Evolutionary conservation across 2,329 filamentous ascomycete species (phyloP), one percentile per base, ranked within the genome.

Genomic region (Lecanicillium sp.): DNA sequence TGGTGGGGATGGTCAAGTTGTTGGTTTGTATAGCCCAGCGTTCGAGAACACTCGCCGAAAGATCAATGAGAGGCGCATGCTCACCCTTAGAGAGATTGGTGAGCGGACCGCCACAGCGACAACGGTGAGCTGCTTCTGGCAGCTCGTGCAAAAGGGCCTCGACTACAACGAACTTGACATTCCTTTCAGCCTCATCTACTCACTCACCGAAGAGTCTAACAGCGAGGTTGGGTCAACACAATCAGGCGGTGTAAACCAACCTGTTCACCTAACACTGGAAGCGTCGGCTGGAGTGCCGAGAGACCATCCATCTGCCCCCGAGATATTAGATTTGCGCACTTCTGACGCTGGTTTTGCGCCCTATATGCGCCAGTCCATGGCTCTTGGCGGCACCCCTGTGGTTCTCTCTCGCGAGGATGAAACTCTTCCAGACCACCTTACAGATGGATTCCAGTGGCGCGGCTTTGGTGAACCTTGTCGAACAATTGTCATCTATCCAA

Each of bases 11-110:
- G 86, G 86, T 3, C 75, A 75, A 11, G 82, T 89, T 7, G 77
- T 84, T 44, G 85, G 83, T 2, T 59, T 90, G 0, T 89, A 87
- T 56, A 89, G 89, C 51, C 84, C 85, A 3, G 76, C 81, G 0
- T 90, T 89, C 47, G 86, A 92, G 48, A 87, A 88, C 53, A 92
- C 86, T 2, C 65, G 83, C 17, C 72, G 84, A 15, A 86, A 85
- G 51, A 79, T 92, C 44, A 84, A 82, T 3, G 85, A 90, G 60
- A 68, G 86, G 39, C 72, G 85, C 33, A 89, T 90, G 85, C 68
- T 87, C 18, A 87, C 83, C 0, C 62, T 92, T 28, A 74, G 83
- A 29, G 84, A 89, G 53, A 77, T 90, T 32, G 84, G 85, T 36
- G 84, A 90, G 58, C 77, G 74, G 42, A 88, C 83, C 4, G 77